phyloP scores from a whole-genome alignment of 176 grass and related monocot genomes.

The Panicum miliaceum region DNA sequence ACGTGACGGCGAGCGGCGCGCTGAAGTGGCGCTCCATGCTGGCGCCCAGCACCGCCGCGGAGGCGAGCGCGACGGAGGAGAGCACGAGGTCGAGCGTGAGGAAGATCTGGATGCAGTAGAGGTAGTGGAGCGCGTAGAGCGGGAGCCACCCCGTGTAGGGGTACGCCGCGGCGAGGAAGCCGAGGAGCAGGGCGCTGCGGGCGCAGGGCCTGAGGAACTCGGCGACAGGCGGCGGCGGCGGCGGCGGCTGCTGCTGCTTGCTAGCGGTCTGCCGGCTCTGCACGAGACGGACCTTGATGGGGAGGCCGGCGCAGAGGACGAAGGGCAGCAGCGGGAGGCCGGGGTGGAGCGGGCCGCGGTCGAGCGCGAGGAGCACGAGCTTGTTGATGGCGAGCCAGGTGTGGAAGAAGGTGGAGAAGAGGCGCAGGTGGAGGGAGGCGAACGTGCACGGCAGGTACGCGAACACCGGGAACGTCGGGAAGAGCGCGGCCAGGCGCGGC shows the following conservation, averaged over 20 bases:
- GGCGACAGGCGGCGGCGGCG: not conserved
- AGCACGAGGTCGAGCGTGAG: conserved; percentile 72
- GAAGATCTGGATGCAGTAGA: conserved; percentile 74
- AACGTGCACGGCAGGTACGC: conserved; percentile 60
- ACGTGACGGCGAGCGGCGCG: conserved; percentile 54
- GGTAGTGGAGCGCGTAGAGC: conserved; percentile 47
- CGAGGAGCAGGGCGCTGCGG: conserved; percentile 53
- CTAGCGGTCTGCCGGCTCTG: too few relatives aligned
- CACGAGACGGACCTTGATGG: conserved; percentile 47
- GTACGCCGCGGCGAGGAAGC: conserved; percentile 49
- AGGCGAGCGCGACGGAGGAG: conserved; percentile 30
- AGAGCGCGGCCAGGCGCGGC: conserved; percentile 48
- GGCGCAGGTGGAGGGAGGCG: conserved; percentile 70
- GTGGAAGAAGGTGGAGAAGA: conserved; percentile 76
- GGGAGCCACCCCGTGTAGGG: conserved; percentile 49
- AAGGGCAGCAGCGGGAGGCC: conserved; percentile 63
- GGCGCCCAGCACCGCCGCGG: conserved; percentile 37
- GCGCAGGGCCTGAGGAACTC: conserved; percentile 39
- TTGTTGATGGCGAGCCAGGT: conserved; percentile 74
- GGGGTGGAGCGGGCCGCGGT: conserved; percentile 58
- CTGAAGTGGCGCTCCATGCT: conserved; percentile 68
- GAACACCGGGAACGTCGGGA: conserved; percentile 55
- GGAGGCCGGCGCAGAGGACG: conserved; percentile 57
- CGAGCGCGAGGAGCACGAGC: conserved; percentile 74
- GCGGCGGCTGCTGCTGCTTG: not conserved